phyloP scores from a whole-genome alignment of 1,284 basidiomycete species.

The Ganoderma lucidum region DNA sequence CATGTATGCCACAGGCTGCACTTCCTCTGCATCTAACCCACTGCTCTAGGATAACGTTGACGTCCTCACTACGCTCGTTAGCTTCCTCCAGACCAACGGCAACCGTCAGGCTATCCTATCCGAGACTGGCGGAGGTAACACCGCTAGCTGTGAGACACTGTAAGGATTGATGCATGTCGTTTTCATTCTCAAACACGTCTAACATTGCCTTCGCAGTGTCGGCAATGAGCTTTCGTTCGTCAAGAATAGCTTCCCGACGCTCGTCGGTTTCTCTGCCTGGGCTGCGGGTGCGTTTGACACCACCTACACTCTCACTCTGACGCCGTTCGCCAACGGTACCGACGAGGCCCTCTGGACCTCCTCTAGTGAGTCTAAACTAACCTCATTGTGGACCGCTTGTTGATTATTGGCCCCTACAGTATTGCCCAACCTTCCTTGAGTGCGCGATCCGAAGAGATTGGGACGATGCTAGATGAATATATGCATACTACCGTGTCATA shows the following conservation, averaged over 20 bases:
- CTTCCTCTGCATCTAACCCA: background rate
- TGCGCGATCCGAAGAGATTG: background rate
- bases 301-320: constrained; percentile 47
- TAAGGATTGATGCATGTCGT: constrained; percentile 31
- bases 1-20: background rate
- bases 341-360: constrained; percentile 48
- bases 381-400: background rate
- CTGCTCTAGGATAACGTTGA: constrained; percentile 52
- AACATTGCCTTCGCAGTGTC: constrained; percentile 41
- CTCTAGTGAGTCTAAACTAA: constrained; percentile 36
- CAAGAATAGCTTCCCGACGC: constrained; percentile 51
- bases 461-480: background rate
- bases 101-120: constrained; percentile 63
- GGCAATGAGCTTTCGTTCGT: constrained; percentile 55
- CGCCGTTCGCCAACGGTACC: constrained; percentile 46
- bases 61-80: constrained; percentile 53
- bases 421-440: constrained; percentile 27
- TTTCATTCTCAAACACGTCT: background rate
- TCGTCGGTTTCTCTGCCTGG: constrained; percentile 61
- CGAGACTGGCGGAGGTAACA: constrained; percentile 67
- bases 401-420: constrained; percentile 14
- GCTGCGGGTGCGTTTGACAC: constrained; percentile 49
- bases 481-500: background rate
- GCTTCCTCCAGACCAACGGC: constrained; percentile 56
- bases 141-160: constrained; percentile 55